Conservation (phyloP, 805 yeast genomes). For the Myxozyma vanderwaltii region DNA sequence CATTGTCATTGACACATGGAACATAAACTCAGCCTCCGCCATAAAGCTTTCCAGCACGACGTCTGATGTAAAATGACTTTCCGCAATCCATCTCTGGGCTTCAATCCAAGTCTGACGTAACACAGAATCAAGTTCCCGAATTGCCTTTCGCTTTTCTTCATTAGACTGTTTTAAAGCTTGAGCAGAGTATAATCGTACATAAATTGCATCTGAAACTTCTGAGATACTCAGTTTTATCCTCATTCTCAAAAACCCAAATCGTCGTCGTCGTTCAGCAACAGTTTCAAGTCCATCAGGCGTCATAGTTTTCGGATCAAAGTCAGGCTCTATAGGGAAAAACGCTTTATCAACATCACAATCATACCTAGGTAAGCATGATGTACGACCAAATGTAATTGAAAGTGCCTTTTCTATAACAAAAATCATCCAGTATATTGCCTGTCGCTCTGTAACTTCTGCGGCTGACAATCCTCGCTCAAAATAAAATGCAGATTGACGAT, state of each 20-base stretch:
- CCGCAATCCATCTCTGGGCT: slow-evolving; percentile 5
- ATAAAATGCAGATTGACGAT: slow-evolving; percentile 18
- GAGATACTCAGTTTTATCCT: background rate
- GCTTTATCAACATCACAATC: slow-evolving; percentile 18
- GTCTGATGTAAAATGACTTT: background rate
- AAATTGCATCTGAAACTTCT: slow-evolving; percentile 14
- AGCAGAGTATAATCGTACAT: slow-evolving; percentile 25
- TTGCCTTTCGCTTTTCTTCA: slow-evolving; percentile 13
- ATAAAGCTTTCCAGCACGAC: background rate
- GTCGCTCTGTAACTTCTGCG: slow-evolving; percentile 19
- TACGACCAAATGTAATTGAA: slow-evolving; percentile 20
- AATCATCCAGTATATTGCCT: slow-evolving; percentile 12
- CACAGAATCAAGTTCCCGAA: slow-evolving; percentile 16
- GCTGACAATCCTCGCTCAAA: slow-evolving; percentile 14
- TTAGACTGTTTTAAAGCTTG: slow-evolving; percentile 12
- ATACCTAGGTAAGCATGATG: slow-evolving; percentile 17
- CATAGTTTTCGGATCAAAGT: background rate
- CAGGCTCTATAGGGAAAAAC: background rate
- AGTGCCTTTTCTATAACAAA: slow-evolving; percentile 15
- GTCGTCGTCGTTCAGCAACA: slow-evolving; percentile 3
- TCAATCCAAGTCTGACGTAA: slow-evolving; percentile 7
- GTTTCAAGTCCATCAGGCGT: background rate
- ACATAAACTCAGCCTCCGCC: slow-evolving; percentile 14
- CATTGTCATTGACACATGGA: slow-evolving; percentile 15
- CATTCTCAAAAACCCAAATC: slow-evolving; percentile 1